phyloP scores from a whole-genome alignment of 371 early-diverging fungal genomes.

The Gilbertella persicaria region DNA sequence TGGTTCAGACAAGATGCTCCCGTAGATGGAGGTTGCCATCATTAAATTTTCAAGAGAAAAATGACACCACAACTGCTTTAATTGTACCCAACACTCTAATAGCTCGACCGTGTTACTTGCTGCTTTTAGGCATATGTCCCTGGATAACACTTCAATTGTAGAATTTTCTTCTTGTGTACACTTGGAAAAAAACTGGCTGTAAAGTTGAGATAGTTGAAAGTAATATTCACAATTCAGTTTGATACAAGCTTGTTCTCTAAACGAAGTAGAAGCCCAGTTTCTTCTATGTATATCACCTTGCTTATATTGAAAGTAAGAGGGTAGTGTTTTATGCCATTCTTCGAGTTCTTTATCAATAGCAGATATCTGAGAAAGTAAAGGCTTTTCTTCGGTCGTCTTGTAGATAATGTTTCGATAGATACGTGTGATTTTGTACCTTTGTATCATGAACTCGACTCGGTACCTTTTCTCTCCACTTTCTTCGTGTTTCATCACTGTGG shows the following conservation, averaged over 20 bases:
- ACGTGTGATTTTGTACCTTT: constrained; percentile 41
- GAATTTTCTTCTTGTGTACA: constrained; percentile 13
- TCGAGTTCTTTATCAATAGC: constrained; percentile 43
- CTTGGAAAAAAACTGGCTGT: constrained; percentile 32
- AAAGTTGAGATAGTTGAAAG: constrained; percentile 48
- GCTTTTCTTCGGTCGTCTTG: constrained; percentile 35
- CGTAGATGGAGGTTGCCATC: constrained; percentile 38
- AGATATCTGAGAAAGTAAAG: constrained; percentile 38
- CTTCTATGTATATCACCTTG: constrained; percentile 22
- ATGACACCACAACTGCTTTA: constrained; percentile 51
- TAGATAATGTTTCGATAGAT: constrained; percentile 44
- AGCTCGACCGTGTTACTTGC: constrained; percentile 41
- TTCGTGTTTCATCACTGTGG: constrained; percentile 29
- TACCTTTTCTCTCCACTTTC: constrained; percentile 31
- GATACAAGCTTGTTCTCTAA: constrained; percentile 50
- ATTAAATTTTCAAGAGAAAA: constrained; percentile 49
- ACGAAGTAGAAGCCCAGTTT: constrained; percentile 34
- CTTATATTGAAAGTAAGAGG: constrained; percentile 35
- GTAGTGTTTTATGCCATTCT: constrained; percentile 38
- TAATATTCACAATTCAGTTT: constrained; percentile 54
- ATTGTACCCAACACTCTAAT: constrained; percentile 41
- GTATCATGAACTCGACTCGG: constrained; percentile 43
- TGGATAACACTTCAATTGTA: constrained; percentile 32
- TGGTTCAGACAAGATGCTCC: constrained; percentile 25
- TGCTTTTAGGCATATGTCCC: constrained; percentile 33